Conservation (phyloP, 1,139 yeast species). For the Meyerozyma athensensis region DNA sequence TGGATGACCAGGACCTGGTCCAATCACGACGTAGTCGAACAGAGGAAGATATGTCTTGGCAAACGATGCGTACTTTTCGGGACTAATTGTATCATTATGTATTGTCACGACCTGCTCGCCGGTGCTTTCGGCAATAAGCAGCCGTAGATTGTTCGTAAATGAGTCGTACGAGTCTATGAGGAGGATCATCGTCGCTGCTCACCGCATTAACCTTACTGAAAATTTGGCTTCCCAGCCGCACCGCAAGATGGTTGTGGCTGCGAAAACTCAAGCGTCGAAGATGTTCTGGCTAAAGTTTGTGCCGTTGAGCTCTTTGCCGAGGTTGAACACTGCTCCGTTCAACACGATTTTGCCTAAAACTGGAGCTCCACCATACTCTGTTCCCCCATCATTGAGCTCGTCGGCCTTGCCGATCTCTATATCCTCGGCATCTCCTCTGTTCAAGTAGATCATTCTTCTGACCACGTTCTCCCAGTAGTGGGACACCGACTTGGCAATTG, state of each 20-base stretch:
- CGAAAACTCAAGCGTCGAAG: neutral
- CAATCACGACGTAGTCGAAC: constrained; percentile 80
- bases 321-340: constrained; percentile 32
- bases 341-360: constrained; percentile 24
- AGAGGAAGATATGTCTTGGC: constrained; percentile 34
- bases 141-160: constrained; percentile 76
- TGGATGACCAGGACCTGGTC: constrained; percentile 98
- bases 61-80: constrained; percentile 29
- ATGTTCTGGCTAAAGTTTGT: constrained; percentile 23
- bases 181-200: constrained; percentile 41
- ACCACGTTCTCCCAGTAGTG: constrained; percentile 34
- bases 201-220: neutral
- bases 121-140: constrained; percentile 54
- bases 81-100: constrained; percentile 63
- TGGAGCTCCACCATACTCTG: constrained; percentile 29
- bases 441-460: constrained; percentile 26
- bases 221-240: neutral
- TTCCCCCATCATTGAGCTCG: constrained; percentile 22
- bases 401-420: constrained; percentile 19
- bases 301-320: constrained; percentile 40
- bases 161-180: constrained; percentile 93
- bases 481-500: constrained; percentile 20
- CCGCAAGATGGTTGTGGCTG: neutral
- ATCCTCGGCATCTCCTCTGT: constrained; percentile 43
- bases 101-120: constrained; percentile 58